Percentiles rank a stretch among this genome's conserved stretches.
Conservation (phyloP, 371 early-diverging fungal species). For the Mortierella sp. region DNA sequence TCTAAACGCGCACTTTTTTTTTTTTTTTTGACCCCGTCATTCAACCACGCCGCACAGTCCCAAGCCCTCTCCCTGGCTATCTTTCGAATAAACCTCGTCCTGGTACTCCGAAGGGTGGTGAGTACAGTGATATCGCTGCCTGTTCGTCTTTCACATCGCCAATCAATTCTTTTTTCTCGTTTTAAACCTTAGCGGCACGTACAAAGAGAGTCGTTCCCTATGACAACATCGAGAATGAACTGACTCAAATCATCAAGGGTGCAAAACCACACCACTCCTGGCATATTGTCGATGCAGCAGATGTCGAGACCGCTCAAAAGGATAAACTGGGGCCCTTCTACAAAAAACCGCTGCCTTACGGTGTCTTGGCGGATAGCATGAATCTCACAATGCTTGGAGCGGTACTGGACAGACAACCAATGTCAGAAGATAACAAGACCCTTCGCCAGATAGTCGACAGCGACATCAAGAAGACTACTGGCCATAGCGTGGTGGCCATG, state of each 20-base stretch:
- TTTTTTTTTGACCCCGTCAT: too few species aligned
- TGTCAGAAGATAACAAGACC: slow-evolving; percentile 11
- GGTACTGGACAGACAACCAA: slow-evolving; percentile 20
- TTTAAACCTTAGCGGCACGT: too few species aligned
- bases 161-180: too few species aligned
- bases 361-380: slow-evolving; percentile 1
- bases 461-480: slow-evolving; percentile 13
- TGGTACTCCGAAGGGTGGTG: too few species aligned
- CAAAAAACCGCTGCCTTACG: slow-evolving; percentile 24
- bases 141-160: too few species aligned
- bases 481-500: slow-evolving; percentile 19
- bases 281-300: slow-evolving; percentile 1
- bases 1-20: too few species aligned
- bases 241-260: background rate
- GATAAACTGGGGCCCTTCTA: background rate
- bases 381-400: slow-evolving; percentile 24
- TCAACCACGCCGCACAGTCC: too few species aligned
- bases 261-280: background rate
- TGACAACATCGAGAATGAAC: background rate
- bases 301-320: background rate
- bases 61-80: too few species aligned
- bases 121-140: too few species aligned
- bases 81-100: too few species aligned
- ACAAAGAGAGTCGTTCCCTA: too few species aligned
- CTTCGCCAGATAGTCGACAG: slow-evolving; percentile 8